Evolutionary conservation across 2,329 filamentous ascomycete species (phyloP), one percentile per base, ranked within the genome.

Genomic region (Cucurbitaria berberidis): DNA sequence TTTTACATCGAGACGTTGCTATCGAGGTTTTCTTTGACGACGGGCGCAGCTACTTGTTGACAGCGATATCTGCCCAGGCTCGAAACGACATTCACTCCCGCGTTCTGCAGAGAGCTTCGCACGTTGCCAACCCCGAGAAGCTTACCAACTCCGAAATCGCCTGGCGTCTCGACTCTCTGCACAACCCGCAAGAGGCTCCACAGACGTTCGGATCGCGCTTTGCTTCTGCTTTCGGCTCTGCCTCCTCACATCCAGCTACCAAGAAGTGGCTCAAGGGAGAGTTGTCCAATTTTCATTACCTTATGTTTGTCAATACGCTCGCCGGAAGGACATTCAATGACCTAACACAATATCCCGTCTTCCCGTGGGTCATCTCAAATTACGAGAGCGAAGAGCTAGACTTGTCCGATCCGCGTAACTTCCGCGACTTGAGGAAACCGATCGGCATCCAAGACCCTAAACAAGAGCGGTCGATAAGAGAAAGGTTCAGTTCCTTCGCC

Each of bases 11-110:
- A 22, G 93, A 99, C 68, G 95, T 99, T 11, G 92, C 91, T 0
- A 87, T 98, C n/a, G 95, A 99, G 70, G 85, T 97, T 2, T 99
- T 99, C 78, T 99, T 99, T 72, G 93, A 92, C 0, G 96, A 99
- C 70, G 95, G 95, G 1, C 88, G 92, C 50, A 99, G 95, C 76
- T 99, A 98, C 72, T 81, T 99, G 15, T 77, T 99, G 51, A 98
- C 93, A 0, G 87, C 92, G 3, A 89, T 92, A 51, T 91, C 89
- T 30, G 83, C 89, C 0, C 77, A 79, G 27, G 80, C 86, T 32
- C 85, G 95, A 56, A 91, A 99, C 69, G 90, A 93, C 51, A 80
- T 99, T 3, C 92, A 90, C 62, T 81, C 82, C 15, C 90, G 89
- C 60, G 85, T 99, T 45, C 82, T 87, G 19, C 82, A 80, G 57